Conservation (phyloP, 2,329 filamentous ascomycete genomes). For the Fusarium dlaminii region DNA sequence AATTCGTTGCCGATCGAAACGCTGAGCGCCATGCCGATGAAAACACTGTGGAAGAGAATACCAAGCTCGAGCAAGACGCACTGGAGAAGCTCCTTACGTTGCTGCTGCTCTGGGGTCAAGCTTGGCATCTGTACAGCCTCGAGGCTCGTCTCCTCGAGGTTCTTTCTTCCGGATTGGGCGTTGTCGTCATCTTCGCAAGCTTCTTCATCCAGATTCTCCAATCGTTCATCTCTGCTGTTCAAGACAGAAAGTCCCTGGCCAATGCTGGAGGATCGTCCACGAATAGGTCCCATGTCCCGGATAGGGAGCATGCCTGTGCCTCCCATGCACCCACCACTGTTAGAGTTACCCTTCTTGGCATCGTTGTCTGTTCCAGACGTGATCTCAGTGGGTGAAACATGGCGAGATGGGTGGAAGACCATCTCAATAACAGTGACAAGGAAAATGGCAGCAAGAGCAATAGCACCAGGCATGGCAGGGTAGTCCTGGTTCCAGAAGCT, state of each 20-base stretch:
- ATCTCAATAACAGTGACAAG: slow-evolving; percentile 85
- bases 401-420: slow-evolving; percentile 60
- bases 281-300: slow-evolving; percentile 47
- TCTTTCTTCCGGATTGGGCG: slow-evolving; percentile 27
- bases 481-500: slow-evolving; percentile 80
- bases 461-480: slow-evolving; percentile 79
- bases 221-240: slow-evolving; percentile 33
- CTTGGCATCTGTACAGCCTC: slow-evolving; percentile 35
- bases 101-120: slow-evolving; percentile 62
- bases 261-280: slow-evolving; percentile 48
- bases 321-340: slow-evolving; percentile 39
- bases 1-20: slow-evolving; percentile 81
- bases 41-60: slow-evolving; percentile 71
- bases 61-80: slow-evolving; percentile 82
- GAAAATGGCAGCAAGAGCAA: slow-evolving; percentile 81
- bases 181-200: slow-evolving; percentile 25
- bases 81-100: slow-evolving; percentile 75
- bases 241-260: slow-evolving; percentile 46
- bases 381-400: slow-evolving; percentile 35
- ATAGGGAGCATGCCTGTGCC: slow-evolving; percentile 44
- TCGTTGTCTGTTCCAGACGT: not conserved
- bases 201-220: slow-evolving; percentile 27
- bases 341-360: not conserved
- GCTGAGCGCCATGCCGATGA: slow-evolving; percentile 85
- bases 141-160: slow-evolving; percentile 36